Conservation (phyloP, 2,329 filamentous ascomycete species). For the Ramularia endophylla region DNA sequence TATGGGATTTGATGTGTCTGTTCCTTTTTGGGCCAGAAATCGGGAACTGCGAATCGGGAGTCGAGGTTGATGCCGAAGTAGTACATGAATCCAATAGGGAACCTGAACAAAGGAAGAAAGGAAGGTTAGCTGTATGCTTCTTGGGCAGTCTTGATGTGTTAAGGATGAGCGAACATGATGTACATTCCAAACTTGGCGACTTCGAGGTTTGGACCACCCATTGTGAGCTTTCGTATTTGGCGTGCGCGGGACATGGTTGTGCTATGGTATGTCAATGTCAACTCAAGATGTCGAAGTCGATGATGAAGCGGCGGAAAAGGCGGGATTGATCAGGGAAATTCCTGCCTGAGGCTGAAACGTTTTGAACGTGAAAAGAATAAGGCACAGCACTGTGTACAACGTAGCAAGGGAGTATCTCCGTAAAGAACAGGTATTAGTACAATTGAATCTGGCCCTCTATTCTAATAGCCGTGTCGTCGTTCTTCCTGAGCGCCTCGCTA, state of each 20-base stretch:
- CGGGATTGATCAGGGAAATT: background rate
- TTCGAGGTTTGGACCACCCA: constrained; percentile 87
- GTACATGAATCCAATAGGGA: constrained; percentile 99
- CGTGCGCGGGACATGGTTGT: background rate
- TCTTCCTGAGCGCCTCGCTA: constrained; percentile 12
- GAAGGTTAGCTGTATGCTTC: no score
- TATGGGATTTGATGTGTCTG: constrained; percentile 71
- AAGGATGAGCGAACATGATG: no score
- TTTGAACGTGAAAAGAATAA: background rate
- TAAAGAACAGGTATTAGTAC: background rate
- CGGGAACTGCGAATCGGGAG: constrained; percentile 76
- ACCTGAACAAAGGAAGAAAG: no score
- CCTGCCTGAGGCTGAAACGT: background rate
- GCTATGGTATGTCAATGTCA: background rate
- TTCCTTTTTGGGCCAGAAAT: constrained; percentile 86
- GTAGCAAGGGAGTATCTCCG: background rate
- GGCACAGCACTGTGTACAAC: background rate
- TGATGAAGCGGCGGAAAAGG: constrained; percentile 4
- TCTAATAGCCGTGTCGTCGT: constrained; percentile 8
- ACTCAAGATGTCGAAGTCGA: constrained; percentile 3
- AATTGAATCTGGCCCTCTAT: constrained; percentile 1
- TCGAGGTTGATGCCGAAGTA: constrained; percentile 99
- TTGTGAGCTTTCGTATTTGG: constrained; percentile 28
- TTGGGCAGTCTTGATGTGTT: no score
- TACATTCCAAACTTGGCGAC: constrained; percentile 99